Conservation (phyloP, 352 stramenopile species). For the Phytophthora niederhauseri region DNA sequence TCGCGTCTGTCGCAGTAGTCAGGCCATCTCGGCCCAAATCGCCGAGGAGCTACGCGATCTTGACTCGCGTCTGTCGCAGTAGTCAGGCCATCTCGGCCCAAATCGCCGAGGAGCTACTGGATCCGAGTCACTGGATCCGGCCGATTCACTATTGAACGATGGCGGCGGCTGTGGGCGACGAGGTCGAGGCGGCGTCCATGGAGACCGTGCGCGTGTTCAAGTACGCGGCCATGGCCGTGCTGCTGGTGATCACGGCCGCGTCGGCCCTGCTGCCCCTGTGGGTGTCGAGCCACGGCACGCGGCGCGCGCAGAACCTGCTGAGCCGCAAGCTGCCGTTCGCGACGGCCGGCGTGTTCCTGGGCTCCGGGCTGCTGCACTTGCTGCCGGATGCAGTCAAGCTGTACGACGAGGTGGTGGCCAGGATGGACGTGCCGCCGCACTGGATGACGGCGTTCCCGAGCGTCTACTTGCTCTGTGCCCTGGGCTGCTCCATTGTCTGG, state of each 20-base stretch:
- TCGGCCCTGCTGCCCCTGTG: conserved; percentile 62
- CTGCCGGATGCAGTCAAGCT: conserved; percentile 63
- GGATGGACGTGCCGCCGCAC: conserved; percentile 29
- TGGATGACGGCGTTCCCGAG: conserved; percentile 59
- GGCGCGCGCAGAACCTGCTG: conserved; percentile 43
- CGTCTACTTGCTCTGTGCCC: conserved; percentile 58
- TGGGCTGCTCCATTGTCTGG: conserved; percentile 68
- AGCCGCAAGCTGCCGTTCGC: conserved; percentile 67
- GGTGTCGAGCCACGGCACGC: conserved; percentile 54
- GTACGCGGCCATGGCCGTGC: conserved; percentile 47
- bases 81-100: no score
- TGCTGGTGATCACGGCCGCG: conserved; percentile 61
- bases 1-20: conserved; percentile 14
- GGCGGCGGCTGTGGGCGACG: conserved; percentile 20
- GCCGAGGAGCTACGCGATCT: not conserved
- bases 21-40: no score
- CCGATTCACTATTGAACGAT: not conserved
- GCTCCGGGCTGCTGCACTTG: conserved; percentile 64
- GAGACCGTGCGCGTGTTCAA: conserved; percentile 53
- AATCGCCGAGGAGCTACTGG: not conserved
- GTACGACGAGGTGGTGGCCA: conserved; percentile 50
- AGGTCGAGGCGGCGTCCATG: conserved; percentile 22
- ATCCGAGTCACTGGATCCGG: not conserved
- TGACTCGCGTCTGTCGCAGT: conserved; percentile 13
- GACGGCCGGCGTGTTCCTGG: conserved; percentile 68